phyloP scores from a whole-genome alignment of 176 grass and related monocot genomes.

The Cenchrus americanus region DNA sequence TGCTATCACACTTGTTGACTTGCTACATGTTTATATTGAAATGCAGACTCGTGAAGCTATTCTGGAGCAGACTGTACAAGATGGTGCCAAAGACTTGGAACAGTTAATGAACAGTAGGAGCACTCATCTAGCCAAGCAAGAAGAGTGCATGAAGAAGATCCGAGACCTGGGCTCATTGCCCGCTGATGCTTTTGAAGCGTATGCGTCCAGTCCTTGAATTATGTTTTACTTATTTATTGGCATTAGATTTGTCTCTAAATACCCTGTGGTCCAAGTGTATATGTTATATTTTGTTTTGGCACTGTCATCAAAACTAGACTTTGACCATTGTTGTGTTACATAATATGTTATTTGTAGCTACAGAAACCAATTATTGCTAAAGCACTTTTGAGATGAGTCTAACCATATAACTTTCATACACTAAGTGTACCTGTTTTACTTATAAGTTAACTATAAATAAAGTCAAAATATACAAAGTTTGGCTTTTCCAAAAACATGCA shows the following conservation, averaged over 20 bases:
- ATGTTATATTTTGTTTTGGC: neutral
- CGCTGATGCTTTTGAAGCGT: conserved; percentile 95
- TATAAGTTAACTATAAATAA: neutral
- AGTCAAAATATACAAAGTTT: conserved; percentile 5
- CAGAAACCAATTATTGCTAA: neutral
- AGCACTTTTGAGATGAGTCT: neutral
- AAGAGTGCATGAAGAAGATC: conserved; percentile 97
- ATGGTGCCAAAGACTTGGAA: conserved; percentile 82
- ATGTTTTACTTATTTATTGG: conserved; percentile 3
- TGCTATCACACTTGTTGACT: conserved; percentile 24
- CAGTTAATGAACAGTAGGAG: conserved; percentile 84
- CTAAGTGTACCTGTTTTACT: neutral
- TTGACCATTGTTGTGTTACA: conserved; percentile 6
- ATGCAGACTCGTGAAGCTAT: conserved; percentile 72
- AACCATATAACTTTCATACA: neutral
- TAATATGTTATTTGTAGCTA: neutral
- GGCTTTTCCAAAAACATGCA: neutral
- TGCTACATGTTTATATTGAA: conserved; percentile 31
- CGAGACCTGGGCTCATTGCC: conserved; percentile 94
- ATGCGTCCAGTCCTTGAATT: conserved; percentile 22
- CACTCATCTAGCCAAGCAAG: conserved; percentile 81
- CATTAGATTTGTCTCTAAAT: conserved; percentile 10
- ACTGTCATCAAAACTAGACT: neutral
- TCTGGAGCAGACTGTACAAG: conserved; percentile 81
- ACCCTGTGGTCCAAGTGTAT: neutral